Evolutionary conservation across 306 rosid genomes (phyloP), one percentile per base, ranked within the genome.

Genomic region (Medicago lupulina): DNA sequence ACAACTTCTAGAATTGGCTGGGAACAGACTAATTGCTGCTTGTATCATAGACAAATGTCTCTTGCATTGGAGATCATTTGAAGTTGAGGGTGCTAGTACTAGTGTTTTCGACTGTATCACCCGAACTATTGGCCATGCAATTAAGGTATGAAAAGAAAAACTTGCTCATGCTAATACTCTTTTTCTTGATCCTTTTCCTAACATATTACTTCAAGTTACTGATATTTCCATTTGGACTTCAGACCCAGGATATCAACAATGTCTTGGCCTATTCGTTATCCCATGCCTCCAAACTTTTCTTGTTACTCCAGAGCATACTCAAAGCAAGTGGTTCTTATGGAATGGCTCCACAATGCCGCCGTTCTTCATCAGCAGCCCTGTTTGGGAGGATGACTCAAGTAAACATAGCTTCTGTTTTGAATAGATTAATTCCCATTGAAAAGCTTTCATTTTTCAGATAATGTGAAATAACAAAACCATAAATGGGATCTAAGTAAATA

Each of bases 351-450:
- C 91, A 85, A 43, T 87, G 84, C 72, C 79, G 82, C 63, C 84
- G 85, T 71, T 87, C 87, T 44, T 82, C 85, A 61, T 87, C 88
- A 25, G 82, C 88, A 74, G 75, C 88, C 57, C 73, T 85, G 51
- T 87, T 87, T 67, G 88, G 87, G 68, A 87, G 88, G 75, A 85
- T 87, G 88, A 85, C 91, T 71, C 87, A 82, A 67, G 91, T 85
- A 85, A 74, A 40, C 28, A 67, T 43, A 71, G 74, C 55, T 76
- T 79, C 75, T 80, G 68, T 47, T 66, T 62, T 70, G 15, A 67
- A 77, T 70, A 75, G 76, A 55, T 44, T 64, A 53, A 65, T 79
- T 73, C 40, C 41, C 28, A 9, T 63, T 8, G 54, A 41, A 53
- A 53, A 16, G 11, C 55, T 58, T 77, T 70, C 67, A 44, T 73